Evolutionary conservation across 306 rosid genomes (phyloP).

Genomic region (Vachellia pachyceras): DNA sequence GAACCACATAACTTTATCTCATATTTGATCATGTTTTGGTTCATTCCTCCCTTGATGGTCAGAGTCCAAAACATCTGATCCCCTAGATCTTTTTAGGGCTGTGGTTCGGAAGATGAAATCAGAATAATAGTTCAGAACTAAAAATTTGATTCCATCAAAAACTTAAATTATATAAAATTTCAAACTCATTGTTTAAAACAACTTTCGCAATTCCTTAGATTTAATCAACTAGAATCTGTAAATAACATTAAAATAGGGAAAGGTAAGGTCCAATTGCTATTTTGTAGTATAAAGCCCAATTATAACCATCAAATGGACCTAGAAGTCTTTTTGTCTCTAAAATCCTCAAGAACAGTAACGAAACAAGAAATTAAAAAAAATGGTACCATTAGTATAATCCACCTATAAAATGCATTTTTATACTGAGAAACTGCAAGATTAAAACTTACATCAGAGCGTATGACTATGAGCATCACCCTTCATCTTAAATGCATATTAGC

Average conservation of each 20-base stretch:
- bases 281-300: neutral
- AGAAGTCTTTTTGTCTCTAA: conserved; percentile 2
- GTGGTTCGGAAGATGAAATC: neutral
- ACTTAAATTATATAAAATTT: neutral
- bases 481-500: conserved; percentile 75
- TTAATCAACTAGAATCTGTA: neutral
- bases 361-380: conserved; percentile 22
- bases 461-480: conserved; percentile 45
- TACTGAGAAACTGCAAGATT: conserved; percentile 19
- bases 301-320: neutral
- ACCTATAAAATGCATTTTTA: conserved; percentile 3
- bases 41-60: neutral
- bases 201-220: neutral
- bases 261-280: neutral
- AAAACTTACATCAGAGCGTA: conserved; percentile 55
- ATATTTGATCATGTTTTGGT: neutral
- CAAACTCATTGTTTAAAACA: neutral
- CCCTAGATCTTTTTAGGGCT: neutral
- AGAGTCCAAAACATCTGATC: neutral
- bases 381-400: conserved; percentile 2
- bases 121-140: neutral
- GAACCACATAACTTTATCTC: neutral
- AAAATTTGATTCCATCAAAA: neutral
- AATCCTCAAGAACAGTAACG: conserved; percentile 20
- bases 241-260: neutral